Conservation (phyloP, 73 alveolate genomes). For the Tetrahymena borealis region DNA sequence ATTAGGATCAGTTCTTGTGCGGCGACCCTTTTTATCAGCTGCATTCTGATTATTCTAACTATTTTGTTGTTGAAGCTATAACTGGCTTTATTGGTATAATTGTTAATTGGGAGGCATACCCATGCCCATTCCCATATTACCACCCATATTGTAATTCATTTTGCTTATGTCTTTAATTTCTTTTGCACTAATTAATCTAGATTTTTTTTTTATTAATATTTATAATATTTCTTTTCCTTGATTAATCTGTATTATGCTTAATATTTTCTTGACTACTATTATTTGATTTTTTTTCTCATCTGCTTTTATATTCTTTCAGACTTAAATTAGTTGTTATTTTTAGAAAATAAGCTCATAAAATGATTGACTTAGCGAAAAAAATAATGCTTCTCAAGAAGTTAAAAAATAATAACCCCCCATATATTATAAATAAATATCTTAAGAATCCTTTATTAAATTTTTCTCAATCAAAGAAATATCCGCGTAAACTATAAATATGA, state of each 20-base stretch:
- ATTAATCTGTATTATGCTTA: neutral
- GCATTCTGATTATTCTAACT: neutral
- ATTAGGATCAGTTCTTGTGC: constrained; percentile 42
- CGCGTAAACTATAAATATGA: no score
- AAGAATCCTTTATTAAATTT: no score
- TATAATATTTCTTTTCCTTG: neutral
- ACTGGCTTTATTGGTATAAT: neutral
- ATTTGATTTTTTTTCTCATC: no score
- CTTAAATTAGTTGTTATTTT: no score
- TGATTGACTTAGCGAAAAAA: no score
- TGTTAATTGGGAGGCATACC: neutral
- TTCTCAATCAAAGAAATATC: no score
- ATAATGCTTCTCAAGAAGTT: no score
- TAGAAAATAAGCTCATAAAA: no score
- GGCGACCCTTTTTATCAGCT: constrained; percentile 14
- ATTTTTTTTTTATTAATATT: neutral
- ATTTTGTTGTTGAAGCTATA: neutral
- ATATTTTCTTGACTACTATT: neutral
- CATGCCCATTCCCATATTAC: neutral
- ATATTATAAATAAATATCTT: no score
- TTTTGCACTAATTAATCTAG: neutral
- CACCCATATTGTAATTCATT: neutral
- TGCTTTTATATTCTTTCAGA: no score
- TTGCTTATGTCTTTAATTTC: neutral
- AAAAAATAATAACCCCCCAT: no score